These are phyloP conservation scores for Scenedesmus sp. DNA, from an alignment of 163 green algal species.

Conservation along the genomic window DNA sequence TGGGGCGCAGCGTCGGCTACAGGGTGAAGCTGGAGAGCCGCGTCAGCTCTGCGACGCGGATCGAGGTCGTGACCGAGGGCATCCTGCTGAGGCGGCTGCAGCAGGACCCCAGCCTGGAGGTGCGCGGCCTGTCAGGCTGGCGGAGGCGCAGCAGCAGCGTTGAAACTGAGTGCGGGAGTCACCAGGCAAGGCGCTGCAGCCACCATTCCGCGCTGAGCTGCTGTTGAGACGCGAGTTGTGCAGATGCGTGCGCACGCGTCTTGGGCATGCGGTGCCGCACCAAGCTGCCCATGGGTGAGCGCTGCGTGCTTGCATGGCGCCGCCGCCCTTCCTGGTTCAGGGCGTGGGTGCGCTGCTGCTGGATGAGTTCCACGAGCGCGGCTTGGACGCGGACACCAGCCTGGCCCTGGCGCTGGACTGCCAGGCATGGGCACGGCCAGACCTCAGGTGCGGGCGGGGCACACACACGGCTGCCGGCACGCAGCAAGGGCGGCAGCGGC, in stretches of 20 bases:
- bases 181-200: too few species aligned
- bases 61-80: constrained; percentile 78
- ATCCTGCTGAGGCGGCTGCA: constrained; percentile 73
- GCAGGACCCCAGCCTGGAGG: constrained; percentile 65
- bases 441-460: constrained; percentile 59
- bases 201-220: too few species aligned
- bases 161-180: too few species aligned
- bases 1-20: constrained; percentile 72
- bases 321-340: background rate
- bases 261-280: background rate
- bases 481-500: too few species aligned
- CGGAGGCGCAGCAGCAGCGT: background rate
- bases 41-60: constrained; percentile 57
- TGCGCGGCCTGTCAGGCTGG: background rate
- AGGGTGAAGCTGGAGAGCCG: constrained; percentile 59
- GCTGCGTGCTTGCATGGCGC: background rate
- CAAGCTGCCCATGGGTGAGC: background rate
- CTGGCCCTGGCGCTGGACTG: constrained; percentile 70
- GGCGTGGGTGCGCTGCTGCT: constrained; percentile 64
- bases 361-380: constrained; percentile 82
- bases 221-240: too few species aligned
- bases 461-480: too few species aligned
- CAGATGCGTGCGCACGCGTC: too few species aligned
- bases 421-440: constrained; percentile 59
- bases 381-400: constrained; percentile 68